Percentiles rank a stretch among this genome's conserved stretches.
These are phyloP conservation scores for Aureobasidium sp. DNA, from an alignment of 2,329 filamentous ascomycete species.

Conservation along the genomic window DNA sequence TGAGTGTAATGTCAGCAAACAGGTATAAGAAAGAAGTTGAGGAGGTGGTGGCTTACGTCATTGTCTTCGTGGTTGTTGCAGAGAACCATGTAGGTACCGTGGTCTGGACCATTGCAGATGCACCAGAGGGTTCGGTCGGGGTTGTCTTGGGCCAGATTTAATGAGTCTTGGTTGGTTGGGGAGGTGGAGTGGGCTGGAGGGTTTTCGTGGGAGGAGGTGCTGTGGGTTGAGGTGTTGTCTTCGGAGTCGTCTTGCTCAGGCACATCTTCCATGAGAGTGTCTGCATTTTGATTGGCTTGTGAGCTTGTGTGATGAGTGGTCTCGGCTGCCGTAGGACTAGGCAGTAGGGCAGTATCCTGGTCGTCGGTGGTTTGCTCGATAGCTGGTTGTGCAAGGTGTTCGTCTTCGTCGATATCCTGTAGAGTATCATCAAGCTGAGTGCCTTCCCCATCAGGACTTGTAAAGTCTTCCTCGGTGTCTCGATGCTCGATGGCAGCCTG, in stretches of 20 bases:
- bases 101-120: not conserved
- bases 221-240: not conserved
- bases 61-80: not conserved
- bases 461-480: not conserved
- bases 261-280: not conserved
- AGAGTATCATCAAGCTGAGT: not conserved
- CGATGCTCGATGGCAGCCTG: not conserved
- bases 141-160: not conserved
- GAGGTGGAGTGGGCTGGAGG: not conserved
- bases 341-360: not conserved
- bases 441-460: not conserved
- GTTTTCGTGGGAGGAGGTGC: not conserved
- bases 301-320: not conserved
- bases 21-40: too few species aligned
- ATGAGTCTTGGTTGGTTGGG: not conserved
- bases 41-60: not conserved
- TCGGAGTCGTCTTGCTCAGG: not conserved
- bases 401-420: not conserved
- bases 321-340: not conserved
- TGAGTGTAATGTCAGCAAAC: not conserved
- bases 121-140: not conserved
- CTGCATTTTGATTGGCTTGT: not conserved
- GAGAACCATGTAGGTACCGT: not conserved
- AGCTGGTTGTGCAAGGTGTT: not conserved
- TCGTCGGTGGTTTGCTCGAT: not conserved